phyloP scores from a whole-genome alignment of 257 asterid species.

The Nicotiana obtusifolia region DNA sequence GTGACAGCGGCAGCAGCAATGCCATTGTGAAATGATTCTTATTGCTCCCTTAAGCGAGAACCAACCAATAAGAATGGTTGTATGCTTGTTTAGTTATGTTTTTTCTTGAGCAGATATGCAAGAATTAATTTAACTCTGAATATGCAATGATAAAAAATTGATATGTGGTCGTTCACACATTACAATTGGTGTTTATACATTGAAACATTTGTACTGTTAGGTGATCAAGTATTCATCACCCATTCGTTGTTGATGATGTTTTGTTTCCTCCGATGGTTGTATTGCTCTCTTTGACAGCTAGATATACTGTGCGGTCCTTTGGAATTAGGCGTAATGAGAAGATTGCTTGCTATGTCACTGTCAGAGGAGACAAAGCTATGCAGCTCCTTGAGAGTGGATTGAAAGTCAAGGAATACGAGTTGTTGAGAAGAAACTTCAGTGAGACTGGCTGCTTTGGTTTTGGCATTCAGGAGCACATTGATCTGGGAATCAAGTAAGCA shows the following conservation, averaged over 20 bases:
- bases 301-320: slow-evolving; percentile 48
- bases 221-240: not conserved
- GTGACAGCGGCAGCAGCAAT: no score
- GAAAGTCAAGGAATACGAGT: slow-evolving; percentile 51
- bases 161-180: no score
- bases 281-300: slow-evolving; percentile 25
- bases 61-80: not conserved
- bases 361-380: slow-evolving; percentile 55
- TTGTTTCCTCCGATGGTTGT: not conserved
- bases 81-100: not conserved
- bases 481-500: slow-evolving; percentile 54
- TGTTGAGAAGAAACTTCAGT: slow-evolving; percentile 45
- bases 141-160: not conserved
- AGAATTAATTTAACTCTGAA: not conserved
- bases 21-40: not conserved
- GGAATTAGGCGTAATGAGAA: slow-evolving; percentile 51
- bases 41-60: not conserved
- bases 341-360: slow-evolving; percentile 50
- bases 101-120: not conserved
- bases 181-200: not conserved
- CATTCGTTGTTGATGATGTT: not conserved
- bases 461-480: slow-evolving; percentile 54
- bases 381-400: slow-evolving; percentile 55
- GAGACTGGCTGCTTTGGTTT: slow-evolving; percentile 54
- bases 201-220: not conserved